A percentile compares a stretch with the other conserved stretches of the same genome.
These are phyloP conservation scores for Kuraishia molischiana DNA, from an alignment of 805 yeast genomes.

Conservation along the genomic window DNA sequence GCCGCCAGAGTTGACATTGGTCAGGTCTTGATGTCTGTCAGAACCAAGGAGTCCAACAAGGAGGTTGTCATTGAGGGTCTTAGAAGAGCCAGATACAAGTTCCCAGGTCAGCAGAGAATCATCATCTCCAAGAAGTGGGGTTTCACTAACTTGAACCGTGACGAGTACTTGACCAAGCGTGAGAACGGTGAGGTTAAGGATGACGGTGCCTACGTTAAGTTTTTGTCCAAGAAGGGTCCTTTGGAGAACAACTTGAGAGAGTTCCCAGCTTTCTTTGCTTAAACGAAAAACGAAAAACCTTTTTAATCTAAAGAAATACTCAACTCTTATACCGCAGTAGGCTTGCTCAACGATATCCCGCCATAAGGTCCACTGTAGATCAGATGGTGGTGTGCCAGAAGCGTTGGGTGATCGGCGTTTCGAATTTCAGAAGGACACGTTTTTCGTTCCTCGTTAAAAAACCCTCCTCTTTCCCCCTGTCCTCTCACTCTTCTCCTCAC, in stretches of 20 bases:
- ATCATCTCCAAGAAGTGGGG: conserved; percentile 99
- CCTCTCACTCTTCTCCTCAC: too few relatives aligned
- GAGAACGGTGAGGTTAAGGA: conserved; percentile 97
- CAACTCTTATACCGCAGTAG: neutral
- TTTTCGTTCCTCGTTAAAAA: too few relatives aligned
- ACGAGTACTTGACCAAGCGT: conserved; percentile 88
- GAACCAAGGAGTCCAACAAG: conserved; percentile 98
- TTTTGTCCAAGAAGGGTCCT: conserved; percentile 94
- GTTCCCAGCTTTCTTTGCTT: conserved; percentile 80
- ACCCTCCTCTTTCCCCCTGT: too few relatives aligned
- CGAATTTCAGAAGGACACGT: neutral
- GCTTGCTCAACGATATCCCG: too few relatives aligned
- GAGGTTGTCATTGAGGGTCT: conserved; percentile 97
- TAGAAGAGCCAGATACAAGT: conserved; percentile 99
- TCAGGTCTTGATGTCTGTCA: conserved; percentile 94
- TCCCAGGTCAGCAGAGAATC: conserved; percentile 99
- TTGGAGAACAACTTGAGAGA: conserved; percentile 83
- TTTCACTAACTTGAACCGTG: conserved; percentile 99
- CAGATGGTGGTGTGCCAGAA: too few relatives aligned
- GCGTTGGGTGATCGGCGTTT: too few relatives aligned
- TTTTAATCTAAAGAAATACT: neutral
- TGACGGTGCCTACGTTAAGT: conserved; percentile 99
- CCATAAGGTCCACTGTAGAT: too few relatives aligned
- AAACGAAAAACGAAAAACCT: conserved; percentile 7
- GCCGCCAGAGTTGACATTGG: conserved; percentile 99